These are phyloP conservation scores for Aspergillus arachidicola DNA, from an alignment of 2,329 filamentous ascomycete species.

Conservation along the genomic window DNA sequence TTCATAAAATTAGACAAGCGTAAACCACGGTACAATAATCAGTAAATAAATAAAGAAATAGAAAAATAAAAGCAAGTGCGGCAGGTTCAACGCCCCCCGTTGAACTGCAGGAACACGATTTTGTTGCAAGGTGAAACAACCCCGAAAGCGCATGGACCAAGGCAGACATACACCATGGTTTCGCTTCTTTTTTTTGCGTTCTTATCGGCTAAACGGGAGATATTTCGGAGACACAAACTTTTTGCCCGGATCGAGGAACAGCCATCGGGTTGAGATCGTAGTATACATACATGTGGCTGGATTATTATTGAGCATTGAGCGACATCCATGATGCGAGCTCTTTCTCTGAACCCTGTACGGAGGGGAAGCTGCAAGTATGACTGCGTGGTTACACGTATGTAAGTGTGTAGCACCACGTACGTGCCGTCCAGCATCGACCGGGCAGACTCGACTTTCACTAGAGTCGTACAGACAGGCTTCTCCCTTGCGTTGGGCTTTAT, in stretches of 20 bases:
- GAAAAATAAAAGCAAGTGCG: not conserved
- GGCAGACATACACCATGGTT: not conserved
- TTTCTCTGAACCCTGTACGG: not conserved
- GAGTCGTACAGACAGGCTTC: not conserved
- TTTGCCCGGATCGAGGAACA: not conserved
- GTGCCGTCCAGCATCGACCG: not conserved
- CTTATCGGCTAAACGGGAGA: not conserved
- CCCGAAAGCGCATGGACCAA: constrained; percentile 6
- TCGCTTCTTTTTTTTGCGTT: not conserved
- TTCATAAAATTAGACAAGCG: not conserved
- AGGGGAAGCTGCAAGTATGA: not conserved
- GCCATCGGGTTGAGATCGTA: not conserved
- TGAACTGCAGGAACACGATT: constrained; percentile 13
- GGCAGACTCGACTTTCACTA: not conserved
- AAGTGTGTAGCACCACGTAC: not conserved
- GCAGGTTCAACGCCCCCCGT: constrained; percentile 11
- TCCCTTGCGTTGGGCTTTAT: not conserved
- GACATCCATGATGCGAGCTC: not conserved
- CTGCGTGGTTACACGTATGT: not conserved
- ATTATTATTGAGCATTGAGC: not conserved
- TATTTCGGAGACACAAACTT: not conserved
- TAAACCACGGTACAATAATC: not conserved
- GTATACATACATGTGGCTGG: constrained; percentile 5
- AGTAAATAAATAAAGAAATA: not conserved
- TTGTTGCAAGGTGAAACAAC: constrained; percentile 19